Conservation (phyloP, 1,284 basidiomycete species). For the Ganoderma lucidum region DNA sequence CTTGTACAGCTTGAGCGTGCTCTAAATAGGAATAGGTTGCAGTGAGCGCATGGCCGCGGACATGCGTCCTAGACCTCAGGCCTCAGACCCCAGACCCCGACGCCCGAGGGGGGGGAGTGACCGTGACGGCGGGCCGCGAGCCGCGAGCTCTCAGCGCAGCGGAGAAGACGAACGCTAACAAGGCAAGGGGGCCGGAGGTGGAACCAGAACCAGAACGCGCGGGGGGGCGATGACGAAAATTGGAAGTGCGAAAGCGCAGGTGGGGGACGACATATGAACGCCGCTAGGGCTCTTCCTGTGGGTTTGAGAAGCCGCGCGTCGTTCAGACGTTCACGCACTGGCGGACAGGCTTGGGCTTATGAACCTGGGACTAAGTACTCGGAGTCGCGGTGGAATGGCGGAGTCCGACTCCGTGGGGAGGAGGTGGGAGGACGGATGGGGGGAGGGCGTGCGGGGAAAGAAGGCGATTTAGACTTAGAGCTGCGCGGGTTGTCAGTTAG, state of each 20-base stretch:
- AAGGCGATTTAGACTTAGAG: not conserved
- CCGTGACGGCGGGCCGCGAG: not conserved
- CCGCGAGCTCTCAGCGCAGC: not conserved
- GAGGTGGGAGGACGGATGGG: not conserved
- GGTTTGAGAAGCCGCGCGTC: not conserved
- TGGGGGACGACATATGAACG: not conserved
- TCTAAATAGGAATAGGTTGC: not conserved
- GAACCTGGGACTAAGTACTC: not conserved
- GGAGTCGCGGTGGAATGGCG: not conserved
- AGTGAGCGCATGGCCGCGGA: not conserved
- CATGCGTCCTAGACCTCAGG: not conserved
- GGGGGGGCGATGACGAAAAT: not conserved
- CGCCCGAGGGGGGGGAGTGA: not conserved
- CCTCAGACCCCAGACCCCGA: not conserved
- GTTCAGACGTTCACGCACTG: not conserved
- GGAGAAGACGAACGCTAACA: not conserved
- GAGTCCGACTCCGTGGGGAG: not conserved
- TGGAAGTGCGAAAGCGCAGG: not conserved
- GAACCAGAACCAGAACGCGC: not conserved
- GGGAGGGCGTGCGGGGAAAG: not conserved
- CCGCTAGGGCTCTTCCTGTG: constrained; percentile 1
- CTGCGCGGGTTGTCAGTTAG: not conserved
- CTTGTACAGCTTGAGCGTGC: not conserved
- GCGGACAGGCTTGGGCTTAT: not conserved
- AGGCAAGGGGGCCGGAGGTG: not conserved